These are phyloP conservation scores for Porogramme epimiltina DNA, from an alignment of 1,284 basidiomycete species.

Conservation along the genomic window DNA sequence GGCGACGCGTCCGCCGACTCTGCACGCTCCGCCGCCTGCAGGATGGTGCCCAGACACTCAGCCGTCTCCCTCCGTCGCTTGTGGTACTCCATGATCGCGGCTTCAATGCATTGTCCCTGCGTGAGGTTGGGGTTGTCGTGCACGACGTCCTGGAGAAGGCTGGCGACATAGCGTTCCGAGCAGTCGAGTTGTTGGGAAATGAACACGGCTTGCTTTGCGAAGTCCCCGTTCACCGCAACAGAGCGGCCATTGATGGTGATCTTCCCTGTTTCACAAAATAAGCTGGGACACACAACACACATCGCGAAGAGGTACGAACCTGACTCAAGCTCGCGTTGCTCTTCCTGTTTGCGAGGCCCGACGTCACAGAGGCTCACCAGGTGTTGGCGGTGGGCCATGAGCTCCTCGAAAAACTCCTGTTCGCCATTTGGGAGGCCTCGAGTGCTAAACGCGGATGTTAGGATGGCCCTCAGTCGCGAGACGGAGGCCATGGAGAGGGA, in stretches of 20 bases:
- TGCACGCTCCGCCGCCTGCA: conserved; percentile 46
- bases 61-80: conserved; percentile 65
- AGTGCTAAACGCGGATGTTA: conserved; percentile 41
- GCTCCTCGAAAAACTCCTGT: conserved; percentile 74
- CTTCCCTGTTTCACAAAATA: conserved; percentile 51
- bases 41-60: conserved; percentile 60
- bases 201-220: conserved; percentile 73
- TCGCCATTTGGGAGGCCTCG: conserved; percentile 52
- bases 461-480: conserved; percentile 40
- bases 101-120: conserved; percentile 59
- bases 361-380: conserved; percentile 66
- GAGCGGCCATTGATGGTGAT: conserved; percentile 58
- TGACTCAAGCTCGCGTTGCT: conserved; percentile 72
- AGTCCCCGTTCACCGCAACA: conserved; percentile 70
- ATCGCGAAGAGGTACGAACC: conserved; percentile 46
- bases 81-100: conserved; percentile 68
- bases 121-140: conserved; percentile 63
- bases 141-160: conserved; percentile 67
- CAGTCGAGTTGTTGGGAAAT: conserved; percentile 75
- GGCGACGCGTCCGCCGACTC: conserved; percentile 41
- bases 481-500: conserved; percentile 43
- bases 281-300: neutral
- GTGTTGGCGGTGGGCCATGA: conserved; percentile 64
- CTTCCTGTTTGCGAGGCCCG: conserved; percentile 58
- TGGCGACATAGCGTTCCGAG: conserved; percentile 76